Base-by-base conservation (phyloP, 2,329 filamentous ascomycete genomes). In the Pseudogymnoascus sp. region DNA sequence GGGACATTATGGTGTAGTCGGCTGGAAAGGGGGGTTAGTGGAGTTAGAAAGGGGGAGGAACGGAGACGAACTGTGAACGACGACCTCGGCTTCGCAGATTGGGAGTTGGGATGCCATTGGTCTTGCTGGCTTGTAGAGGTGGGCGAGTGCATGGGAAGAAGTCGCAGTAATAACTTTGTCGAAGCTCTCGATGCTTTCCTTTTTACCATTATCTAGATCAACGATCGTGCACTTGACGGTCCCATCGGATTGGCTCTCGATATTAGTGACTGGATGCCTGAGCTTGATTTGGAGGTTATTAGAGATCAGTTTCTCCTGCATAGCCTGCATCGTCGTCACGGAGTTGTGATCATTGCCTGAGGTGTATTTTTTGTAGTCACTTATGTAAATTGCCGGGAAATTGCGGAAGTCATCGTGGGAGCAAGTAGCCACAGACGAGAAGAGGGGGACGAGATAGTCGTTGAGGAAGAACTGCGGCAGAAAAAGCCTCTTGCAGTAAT, bases 81-180 rank as follows among this genome's bases (percentile, higher is more conserved):
- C 49, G n/a, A 55, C 49, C 10, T 55, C 49, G 4, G 49, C 49
- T 19, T 55, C 49, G 49, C 49, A 55, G n/a, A 55, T 55, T 19
- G 49, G 49, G 1, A 55, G 49, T 55, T 55, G 49, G 19, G 49
- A 55, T 55, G 49, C 29, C 49, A 55, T 55, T 33, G 49, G 49
- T 2, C 49, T 55, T 1, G 49, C 49, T 1, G 49, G 49, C 49
- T 33, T 16, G 2, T 55, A 55, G 5, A 55, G 26, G 2, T 33
- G 7, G 1, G 49, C 49, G 10, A 55, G 26, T 8, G 49, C 49
- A 33, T 55, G 49, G 4, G 26, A 55, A 12, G 49, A 55, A 5
- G 49, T 55, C 0, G 49, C 49, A 12, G 49, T 55, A 2, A 55
- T 19, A 0, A 55, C 49, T 4, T 55, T 55, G 2, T 5, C 29